Base-by-base conservation (phyloP, 2,329 filamentous ascomycete species). In the Arthroderma sp. region DNA sequence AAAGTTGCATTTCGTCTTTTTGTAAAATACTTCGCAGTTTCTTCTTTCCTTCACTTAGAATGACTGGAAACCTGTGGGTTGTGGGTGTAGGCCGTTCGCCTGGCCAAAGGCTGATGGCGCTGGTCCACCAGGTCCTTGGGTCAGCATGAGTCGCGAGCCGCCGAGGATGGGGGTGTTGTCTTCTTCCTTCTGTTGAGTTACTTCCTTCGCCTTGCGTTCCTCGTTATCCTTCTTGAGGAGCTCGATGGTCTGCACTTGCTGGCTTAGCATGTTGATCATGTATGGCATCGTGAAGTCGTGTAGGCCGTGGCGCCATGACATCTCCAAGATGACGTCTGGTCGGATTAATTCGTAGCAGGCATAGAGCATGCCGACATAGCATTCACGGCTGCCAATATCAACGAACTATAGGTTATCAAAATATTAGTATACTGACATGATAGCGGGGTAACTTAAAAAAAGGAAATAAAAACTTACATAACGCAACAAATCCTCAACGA, bases 281-380 rank as follows among this genome's bases (percentile, higher is more conserved):
- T 94, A 98, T 11, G 91, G 91, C 93, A 98, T 98, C 40, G 88
- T 94, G 69, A 94, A 98, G 70, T 98, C 91, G 57, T 82, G 80
- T 34, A 98, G 82, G 48, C 87, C 86, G 62, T 94, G 75, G 56
- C 91, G 89, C 91, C 91, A 98, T 48, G 91, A 96, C 47, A 98
- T 77, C 70, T 98, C 91, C 65, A 98, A 78, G 48, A 98, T 83
- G 43, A 93, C 73, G 60, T 96, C 87, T 3, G 93, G 83, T 11
- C 86, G 86, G 55, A 98, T 88, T 50, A 98, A 82, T 48, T 96
- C 91, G 68, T 98, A 94, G 74, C 91, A 98, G 43, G 93, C 83
- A 62, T 98, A 98, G 40, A 98, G 77, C 88, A 98, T 98, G 61
- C 88, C 93, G n/a, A 95, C 91, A 63, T 94, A 98, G 75, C 91